These are phyloP conservation scores for Gnomoniopsis sp. DNA, from an alignment of 2,329 filamentous ascomycete species.

Conservation along the genomic window DNA sequence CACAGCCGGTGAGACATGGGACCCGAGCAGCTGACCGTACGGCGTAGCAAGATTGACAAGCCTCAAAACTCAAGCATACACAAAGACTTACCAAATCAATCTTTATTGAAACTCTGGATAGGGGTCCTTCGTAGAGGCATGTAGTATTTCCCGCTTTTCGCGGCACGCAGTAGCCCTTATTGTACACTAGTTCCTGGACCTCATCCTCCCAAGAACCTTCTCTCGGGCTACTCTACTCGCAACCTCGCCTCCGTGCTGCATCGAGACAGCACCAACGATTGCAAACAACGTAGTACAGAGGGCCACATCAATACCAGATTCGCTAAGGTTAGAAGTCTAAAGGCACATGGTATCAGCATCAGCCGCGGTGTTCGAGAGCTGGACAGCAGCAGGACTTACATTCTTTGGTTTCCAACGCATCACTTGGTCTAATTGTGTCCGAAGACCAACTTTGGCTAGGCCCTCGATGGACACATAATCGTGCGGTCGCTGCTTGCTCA, in stretches of 20 bases:
- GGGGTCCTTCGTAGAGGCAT: background rate
- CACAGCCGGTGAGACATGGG: no score
- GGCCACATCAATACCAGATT: slow-evolving; percentile 72
- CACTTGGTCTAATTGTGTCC: slow-evolving; percentile 70
- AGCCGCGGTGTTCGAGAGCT: background rate
- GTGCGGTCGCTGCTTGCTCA: slow-evolving; percentile 58
- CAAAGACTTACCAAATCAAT: background rate
- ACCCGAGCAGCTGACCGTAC: no score
- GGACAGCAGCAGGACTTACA: slow-evolving; percentile 46
- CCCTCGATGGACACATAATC: slow-evolving; percentile 62
- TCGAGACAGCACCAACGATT: slow-evolving; percentile 82
- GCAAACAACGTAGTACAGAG: slow-evolving; percentile 77
- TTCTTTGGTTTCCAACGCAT: slow-evolving; percentile 85
- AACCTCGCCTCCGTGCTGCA: slow-evolving; percentile 79
- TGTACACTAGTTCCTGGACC: background rate
- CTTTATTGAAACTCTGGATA: background rate
- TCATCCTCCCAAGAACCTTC: slow-evolving; percentile 59
- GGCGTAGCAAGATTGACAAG: no score
- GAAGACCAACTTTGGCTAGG: slow-evolving; percentile 63
- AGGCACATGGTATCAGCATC: background rate
- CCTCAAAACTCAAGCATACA: background rate
- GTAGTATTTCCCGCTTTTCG: slow-evolving; percentile 1
- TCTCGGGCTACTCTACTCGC: slow-evolving; percentile 74
- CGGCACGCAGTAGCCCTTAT: background rate
- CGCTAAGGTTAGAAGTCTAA: slow-evolving; percentile 62